These are phyloP conservation scores for bread wheat (Triticum aestivum) DNA, from an alignment of 176 grass and related monocot genomes.

Conservation along the genomic window DNA sequence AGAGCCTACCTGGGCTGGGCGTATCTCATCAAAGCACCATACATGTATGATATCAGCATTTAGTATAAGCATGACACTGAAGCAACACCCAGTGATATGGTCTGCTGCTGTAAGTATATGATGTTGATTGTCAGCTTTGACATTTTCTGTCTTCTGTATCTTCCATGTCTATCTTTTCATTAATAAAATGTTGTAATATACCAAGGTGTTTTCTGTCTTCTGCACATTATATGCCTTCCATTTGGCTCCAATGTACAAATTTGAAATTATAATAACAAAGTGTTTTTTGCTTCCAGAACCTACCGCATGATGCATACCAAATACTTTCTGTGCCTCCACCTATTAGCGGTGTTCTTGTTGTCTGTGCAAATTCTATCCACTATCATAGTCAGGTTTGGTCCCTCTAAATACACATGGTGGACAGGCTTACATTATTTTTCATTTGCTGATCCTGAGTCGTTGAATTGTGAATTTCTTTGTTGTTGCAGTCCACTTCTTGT, in stretches of 20 bases:
- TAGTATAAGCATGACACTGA: slow-evolving; percentile 91
- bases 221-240: not conserved
- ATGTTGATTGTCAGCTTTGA: slow-evolving; percentile 22
- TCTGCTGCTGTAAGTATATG: slow-evolving; percentile 80
- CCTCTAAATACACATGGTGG: slow-evolving; percentile 14
- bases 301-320: slow-evolving; percentile 92
- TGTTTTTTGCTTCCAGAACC: slow-evolving; percentile 53
- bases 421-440: slow-evolving; percentile 12
- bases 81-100: slow-evolving; percentile 96
- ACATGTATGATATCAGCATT: slow-evolving; percentile 92
- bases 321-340: slow-evolving; percentile 88
- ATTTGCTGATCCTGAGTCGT: slow-evolving; percentile 14
- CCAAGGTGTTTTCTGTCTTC: not conserved
- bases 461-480: slow-evolving; percentile 27
- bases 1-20: slow-evolving; percentile 91
- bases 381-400: slow-evolving; percentile 85
- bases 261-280: slow-evolving; percentile 24
- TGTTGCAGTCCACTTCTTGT: slow-evolving; percentile 80
- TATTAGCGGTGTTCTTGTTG: slow-evolving; percentile 89
- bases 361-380: slow-evolving; percentile 88
- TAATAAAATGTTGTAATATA: not conserved
- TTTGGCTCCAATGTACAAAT: not conserved
- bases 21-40: slow-evolving; percentile 89
- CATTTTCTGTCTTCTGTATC: slow-evolving; percentile 29
- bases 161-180: slow-evolving; percentile 2